Evolutionary conservation across 2,329 filamentous ascomycete species (phyloP).

Genomic region (Parastagonospora nodorum): DNA sequence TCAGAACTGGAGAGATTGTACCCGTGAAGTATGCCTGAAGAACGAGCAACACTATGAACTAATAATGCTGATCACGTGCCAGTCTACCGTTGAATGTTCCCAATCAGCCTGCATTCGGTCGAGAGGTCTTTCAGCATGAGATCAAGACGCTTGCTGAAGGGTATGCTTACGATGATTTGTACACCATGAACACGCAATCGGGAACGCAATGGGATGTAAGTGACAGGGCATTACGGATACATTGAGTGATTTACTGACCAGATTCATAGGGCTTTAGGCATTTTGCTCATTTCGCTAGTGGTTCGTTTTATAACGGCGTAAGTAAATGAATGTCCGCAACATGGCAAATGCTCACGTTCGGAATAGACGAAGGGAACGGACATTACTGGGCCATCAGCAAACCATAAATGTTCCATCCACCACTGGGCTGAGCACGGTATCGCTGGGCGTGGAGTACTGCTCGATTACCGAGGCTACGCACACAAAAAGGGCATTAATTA

Average conservation of each 20-base stretch:
- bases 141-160: conserved; percentile 53
- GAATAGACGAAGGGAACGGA: conserved; percentile 47
- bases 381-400: conserved; percentile 46
- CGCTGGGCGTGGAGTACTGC: conserved; percentile 50
- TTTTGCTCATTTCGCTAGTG: conserved; percentile 47
- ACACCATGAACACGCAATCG: conserved; percentile 51
- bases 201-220: conserved; percentile 51
- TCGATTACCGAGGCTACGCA: conserved; percentile 52
- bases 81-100: conserved; percentile 60
- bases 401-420: conserved; percentile 53
- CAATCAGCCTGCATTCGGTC: conserved; percentile 57
- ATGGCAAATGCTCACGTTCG: neutral
- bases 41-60: neutral
- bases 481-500: conserved; percentile 50
- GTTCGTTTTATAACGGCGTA: conserved; percentile 50
- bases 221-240: too few species aligned
- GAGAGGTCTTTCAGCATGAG: conserved; percentile 59
- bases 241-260: too few species aligned
- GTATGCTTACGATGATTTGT: conserved; percentile 50
- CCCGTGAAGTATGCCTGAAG: conserved; percentile 54
- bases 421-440: conserved; percentile 54
- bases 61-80: conserved; percentile 6
- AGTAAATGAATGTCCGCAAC: neutral
- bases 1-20: conserved; percentile 61
- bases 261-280: conserved; percentile 46